phyloP scores from a whole-genome alignment of 768 basidiomycete genomes.

The Amanita thiersii region DNA sequence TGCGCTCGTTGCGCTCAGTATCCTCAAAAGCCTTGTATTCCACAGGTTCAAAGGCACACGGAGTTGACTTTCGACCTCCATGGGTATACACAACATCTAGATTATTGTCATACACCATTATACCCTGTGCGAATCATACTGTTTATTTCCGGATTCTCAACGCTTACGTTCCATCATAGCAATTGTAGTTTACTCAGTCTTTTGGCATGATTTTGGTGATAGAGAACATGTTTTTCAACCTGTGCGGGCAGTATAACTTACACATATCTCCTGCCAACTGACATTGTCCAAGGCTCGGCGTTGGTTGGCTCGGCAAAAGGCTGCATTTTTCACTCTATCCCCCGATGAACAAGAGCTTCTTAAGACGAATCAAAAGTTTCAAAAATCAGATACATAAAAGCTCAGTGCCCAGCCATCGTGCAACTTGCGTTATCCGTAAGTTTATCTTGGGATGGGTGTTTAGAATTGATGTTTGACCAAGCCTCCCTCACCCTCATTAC shows the following conservation, averaged over 20 bases:
- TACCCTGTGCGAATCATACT: conserved; percentile 37
- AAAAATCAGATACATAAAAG: no score
- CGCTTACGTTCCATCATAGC: conserved; percentile 24
- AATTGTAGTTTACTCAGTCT: conserved; percentile 46
- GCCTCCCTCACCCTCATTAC: no score
- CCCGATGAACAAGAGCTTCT: conserved; percentile 44
- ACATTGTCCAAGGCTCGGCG: conserved; percentile 36
- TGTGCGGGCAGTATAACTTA: conserved; percentile 25
- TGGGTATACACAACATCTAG: conserved; percentile 51
- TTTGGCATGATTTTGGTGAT: conserved; percentile 64
- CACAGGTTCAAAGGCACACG: no score
- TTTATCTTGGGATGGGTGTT: no score
- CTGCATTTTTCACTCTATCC: conserved; percentile 49
- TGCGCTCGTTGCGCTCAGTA: not conserved
- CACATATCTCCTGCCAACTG: not conserved
- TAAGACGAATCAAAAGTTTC: conserved; percentile 8
- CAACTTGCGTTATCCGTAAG: no score
- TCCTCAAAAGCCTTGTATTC: no score
- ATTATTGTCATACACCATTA: conserved; percentile 42
- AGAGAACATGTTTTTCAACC: conserved; percentile 64
- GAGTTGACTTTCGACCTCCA: conserved; percentile 46
- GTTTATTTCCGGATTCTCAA: not conserved
- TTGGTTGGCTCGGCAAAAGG: conserved; percentile 44
- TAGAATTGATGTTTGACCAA: no score
- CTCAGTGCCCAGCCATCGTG: no score